Base-by-base conservation (phyloP, 108 stramenopile species). In the Cyclotella sp. region DNA sequence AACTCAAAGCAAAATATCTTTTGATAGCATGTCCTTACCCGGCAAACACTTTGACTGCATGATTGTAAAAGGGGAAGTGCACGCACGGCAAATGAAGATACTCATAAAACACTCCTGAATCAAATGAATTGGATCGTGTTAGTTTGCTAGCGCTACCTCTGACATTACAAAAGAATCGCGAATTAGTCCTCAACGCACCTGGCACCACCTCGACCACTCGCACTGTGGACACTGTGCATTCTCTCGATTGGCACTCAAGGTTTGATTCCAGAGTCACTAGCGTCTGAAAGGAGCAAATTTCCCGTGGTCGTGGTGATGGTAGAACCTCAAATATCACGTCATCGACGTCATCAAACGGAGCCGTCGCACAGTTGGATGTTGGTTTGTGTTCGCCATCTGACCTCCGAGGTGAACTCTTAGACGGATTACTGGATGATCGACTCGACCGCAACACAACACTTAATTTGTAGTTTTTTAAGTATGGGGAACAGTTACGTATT, bases 1-100 rank as follows among this genome's bases (percentile, higher is more conserved):
- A 12, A 57, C 12, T 21, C 24, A 13, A 57, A 5, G 2, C 14
- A 61, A 30, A 15, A 61, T 22, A 39, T 68, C 7, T 34, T n/a
- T 5, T 21, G 18, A 16, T n/a, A 4, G 19, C 43, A 12, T 28
- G 1, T n/a, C 16, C 67, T 68, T 30, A 68, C 39, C 70, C 70
- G 26, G 69, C 4, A 63, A 63, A 57, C 21, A 82, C 75, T 42
- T 63, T 77, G 18, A 61, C 75, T n/a, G 67, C 34, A 61, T 67
- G 63, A 11, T 75, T 22, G 58, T 78, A 88, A 28, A 87, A 89
- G 3, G 87, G 80, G 49, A 83, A 72, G 21, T 88, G 24, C 0
- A 91, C 89, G 75, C 91, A 91, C 1, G 89, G 79, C 15, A 44
- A 45, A 30, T 54, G 87, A 0, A 89, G 55, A 63, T 89, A 88